Percentiles rank a stretch among this genome's conserved stretches.
Evolutionary conservation across 2,329 filamentous ascomycete species (phyloP).

Genomic region (Plectosphaerella plurivora): DNA sequence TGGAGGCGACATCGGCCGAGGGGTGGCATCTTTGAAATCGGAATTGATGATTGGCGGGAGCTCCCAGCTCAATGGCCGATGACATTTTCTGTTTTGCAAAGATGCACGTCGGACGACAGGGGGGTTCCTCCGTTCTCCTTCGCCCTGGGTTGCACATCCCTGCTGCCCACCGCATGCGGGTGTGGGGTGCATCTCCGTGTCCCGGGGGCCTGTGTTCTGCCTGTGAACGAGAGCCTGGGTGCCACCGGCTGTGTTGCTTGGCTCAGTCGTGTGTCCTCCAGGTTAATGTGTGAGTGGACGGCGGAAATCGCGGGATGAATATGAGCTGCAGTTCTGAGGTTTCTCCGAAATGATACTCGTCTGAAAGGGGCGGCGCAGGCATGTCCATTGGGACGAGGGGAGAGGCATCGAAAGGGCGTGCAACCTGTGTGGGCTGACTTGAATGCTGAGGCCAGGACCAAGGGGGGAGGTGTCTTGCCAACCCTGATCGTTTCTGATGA

Average conservation of each 20-base stretch:
- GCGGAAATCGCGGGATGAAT: too few relatives aligned
- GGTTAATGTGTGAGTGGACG: too few relatives aligned
- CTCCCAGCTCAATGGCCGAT: constrained; percentile 10
- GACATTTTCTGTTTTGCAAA: constrained; percentile 14
- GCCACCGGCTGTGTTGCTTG: too few relatives aligned
- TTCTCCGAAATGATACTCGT: too few relatives aligned
- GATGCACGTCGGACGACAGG: background rate
- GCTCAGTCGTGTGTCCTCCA: too few relatives aligned
- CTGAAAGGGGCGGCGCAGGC: too few relatives aligned
- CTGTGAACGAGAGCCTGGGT: too few relatives aligned
- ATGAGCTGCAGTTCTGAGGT: too few relatives aligned
- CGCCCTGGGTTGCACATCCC: constrained; percentile 5
- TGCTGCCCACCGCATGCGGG: constrained; percentile 6
- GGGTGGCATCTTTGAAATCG: constrained; percentile 12
- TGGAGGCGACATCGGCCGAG: constrained; percentile 13
- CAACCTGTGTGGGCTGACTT: too few relatives aligned
- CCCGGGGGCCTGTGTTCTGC: background rate
- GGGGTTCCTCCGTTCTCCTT: constrained; percentile 1
- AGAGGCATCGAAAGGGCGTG: too few relatives aligned
- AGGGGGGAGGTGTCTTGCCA: too few relatives aligned
- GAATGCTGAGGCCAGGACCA: background rate
- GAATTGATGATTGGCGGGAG: constrained; percentile 11
- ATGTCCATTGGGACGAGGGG: too few relatives aligned
- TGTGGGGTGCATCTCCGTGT: constrained; percentile 3
- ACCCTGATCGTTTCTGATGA: background rate